Conservation (phyloP, 257 asterid genomes). For the Nicotiana noctiflora region DNA sequence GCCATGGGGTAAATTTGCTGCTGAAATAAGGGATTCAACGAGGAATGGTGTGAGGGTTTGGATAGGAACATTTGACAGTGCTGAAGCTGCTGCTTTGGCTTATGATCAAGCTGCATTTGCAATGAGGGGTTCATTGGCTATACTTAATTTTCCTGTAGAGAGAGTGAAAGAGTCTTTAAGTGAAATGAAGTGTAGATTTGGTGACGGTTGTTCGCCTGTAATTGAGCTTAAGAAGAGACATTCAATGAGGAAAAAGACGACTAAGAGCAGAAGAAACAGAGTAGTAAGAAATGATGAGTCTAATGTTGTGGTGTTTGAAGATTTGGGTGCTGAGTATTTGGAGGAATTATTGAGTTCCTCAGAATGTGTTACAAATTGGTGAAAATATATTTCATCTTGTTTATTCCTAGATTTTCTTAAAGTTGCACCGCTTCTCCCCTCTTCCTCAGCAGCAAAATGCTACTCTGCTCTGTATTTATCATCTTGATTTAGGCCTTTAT, state of each 20-base stretch:
- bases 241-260: slow-evolving; percentile 39
- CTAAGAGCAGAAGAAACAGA: slow-evolving; percentile 12
- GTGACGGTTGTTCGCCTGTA: slow-evolving; percentile 67
- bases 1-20: slow-evolving; percentile 92
- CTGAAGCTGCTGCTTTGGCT: slow-evolving; percentile 84
- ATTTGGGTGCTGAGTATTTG: slow-evolving; percentile 64
- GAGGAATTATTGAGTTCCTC: slow-evolving; percentile 50
- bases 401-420: background rate
- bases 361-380: slow-evolving; percentile 18
- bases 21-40: slow-evolving; percentile 81
- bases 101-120: slow-evolving; percentile 84
- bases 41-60: slow-evolving; percentile 75
- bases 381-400: too few relatives aligned
- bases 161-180: slow-evolving; percentile 47
- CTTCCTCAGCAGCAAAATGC: background rate
- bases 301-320: slow-evolving; percentile 64
- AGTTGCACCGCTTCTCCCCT: background rate
- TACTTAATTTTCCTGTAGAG: slow-evolving; percentile 71
- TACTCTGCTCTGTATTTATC: background rate
- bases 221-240: slow-evolving; percentile 60
- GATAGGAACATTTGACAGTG: slow-evolving; percentile 82
- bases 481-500: background rate
- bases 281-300: background rate
- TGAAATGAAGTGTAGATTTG: slow-evolving; percentile 44
- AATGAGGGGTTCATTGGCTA: slow-evolving; percentile 63